Base-by-base conservation (phyloP, 2,329 filamentous ascomycete species). In the Xylariomycetidae sp. region DNA sequence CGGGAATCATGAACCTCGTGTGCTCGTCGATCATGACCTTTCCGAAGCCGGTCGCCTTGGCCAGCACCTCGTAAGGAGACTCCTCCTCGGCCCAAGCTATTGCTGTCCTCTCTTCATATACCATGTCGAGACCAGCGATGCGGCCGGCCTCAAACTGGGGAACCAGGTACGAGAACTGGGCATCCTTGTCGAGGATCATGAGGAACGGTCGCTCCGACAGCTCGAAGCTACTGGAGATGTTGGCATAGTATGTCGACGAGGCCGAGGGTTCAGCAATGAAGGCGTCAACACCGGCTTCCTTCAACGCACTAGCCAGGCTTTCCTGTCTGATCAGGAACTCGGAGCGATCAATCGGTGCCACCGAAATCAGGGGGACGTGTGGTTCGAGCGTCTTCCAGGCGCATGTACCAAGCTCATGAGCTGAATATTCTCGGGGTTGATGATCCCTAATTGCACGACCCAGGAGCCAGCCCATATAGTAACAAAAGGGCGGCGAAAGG, bases 1-100 rank as follows among this genome's bases (percentile, higher is more conserved):
- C 20, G 8, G 20, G 8, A 23, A 23, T 53, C 51, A 53, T 54
- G 39, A 46, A 50, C 12, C 52, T 30, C 22, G 40, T 27, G 32
- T 56, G 52, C 38, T 56, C 52, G 32, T 56, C 52, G 17, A 56
- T 19, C 46, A 56, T 53, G 41, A 55, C 33, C 34, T 36, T 50
- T 12, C 22, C 31, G 39, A 40, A 45, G n/a, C 43, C 37, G 6
- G 44, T 40, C 8, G 32, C 45, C 22, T 26, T 19, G 10, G 46
- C 40, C 16, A 56, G 36, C 5, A 53, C 49, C 26, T 42, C 33
- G 32, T 54, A 54, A 4, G 53, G 53, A 12, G 42, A 42, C 28
- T 44, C 33, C 27, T 53, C 51, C 34, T 56, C 53, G 22, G 35
- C 34, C 53, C 51, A 56, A 7, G 41, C 40, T 20, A 56, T 46